These are phyloP conservation scores for Cercospora sesami DNA, from an alignment of 2,329 filamentous ascomycete genomes.

Conservation along the genomic window DNA sequence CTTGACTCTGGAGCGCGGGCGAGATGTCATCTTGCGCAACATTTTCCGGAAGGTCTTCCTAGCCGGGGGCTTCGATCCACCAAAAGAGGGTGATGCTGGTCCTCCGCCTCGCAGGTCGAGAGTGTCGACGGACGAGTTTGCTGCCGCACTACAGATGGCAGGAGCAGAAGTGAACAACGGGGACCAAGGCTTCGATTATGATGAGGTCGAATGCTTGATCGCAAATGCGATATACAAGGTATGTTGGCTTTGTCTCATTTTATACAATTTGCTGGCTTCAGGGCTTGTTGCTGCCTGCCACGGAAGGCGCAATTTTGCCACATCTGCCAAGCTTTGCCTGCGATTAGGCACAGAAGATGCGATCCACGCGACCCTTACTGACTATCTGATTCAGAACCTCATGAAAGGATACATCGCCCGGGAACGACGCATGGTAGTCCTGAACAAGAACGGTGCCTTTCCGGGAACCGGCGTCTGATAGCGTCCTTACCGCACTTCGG, in stretches of 20 bases:
- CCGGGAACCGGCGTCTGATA: conserved; percentile 74
- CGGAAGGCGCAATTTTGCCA: conserved; percentile 13
- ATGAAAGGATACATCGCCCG: conserved; percentile 99
- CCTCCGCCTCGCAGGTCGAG: conserved; percentile 68
- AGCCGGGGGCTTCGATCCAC: conserved; percentile 75
- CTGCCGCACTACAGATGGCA: conserved; percentile 75
- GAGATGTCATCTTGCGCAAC: conserved; percentile 89
- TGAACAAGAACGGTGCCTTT: conserved; percentile 90
- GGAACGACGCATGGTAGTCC: conserved; percentile 82
- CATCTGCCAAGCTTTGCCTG: background rate
- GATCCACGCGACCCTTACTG: background rate
- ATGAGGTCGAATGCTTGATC: conserved; percentile 93
- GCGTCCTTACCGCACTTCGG: background rate
- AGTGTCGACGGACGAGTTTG: conserved; percentile 80
- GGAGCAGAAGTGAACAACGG: conserved; percentile 52
- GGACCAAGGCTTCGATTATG: conserved; percentile 69
- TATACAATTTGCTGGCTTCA: background rate
- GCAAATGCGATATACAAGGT: conserved; percentile 99
- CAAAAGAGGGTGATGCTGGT: conserved; percentile 62
- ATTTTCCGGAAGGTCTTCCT: conserved; percentile 89
- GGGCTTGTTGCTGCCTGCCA: conserved; percentile 12
- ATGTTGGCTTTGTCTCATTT: conserved; percentile 34
- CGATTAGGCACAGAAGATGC: background rate
- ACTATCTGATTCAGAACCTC: conserved; percentile 64
- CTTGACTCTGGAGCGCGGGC: conserved; percentile 85